Base-by-base conservation (phyloP, 1,284 basidiomycete genomes). In the Schizophyllum commune region DNA sequence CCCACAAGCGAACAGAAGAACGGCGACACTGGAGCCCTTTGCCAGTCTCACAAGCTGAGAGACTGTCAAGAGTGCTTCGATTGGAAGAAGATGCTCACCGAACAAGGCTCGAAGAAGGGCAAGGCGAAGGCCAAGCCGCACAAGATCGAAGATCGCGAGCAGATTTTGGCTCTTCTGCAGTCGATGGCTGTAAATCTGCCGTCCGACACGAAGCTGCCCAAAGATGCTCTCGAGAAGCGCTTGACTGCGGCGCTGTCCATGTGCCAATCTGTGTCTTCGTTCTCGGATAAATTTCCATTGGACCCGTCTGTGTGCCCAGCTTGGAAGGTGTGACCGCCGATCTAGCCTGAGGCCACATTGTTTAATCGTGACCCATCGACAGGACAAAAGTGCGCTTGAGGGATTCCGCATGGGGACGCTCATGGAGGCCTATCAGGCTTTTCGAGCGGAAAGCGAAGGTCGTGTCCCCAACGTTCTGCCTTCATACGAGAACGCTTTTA, bases 161-260 rank as follows among this genome's bases (percentile, higher is more conserved):
- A 55, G 19, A 21, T 67, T 1, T 55, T 67, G 3, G 52, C 55
- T 5, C 64, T 67, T 0, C 60, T 67, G 13, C 56, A 55, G 22
- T 65, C 64, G 1, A 68, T 71, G 65, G 70, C 69, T 7, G 55
- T 72, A 21, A 69, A 71, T 15, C 56, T 73, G 1, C 72, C 71
- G 0, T 58, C 63, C 9, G 62, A 62, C 27, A 70, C 70, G 3
- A 70, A 68, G 32, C 66, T 72, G 22, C 56, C 67, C 1, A 69
- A 70, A 58, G 65, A 67, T 1, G 64, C 64, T 11, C 64, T 72
- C 21, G 67, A 71, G 33, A 70, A 70, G 58, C 67, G 70, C 3
- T 66, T 73, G 4, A 61, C 64, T 47, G 65, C 68, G 32, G 68
- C 69, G 15, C 64, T 73, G 55, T 68, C 69, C 53, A 61, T 63